phyloP scores from a whole-genome alignment of 2,329 filamentous ascomycete genomes.

The Ceratocystis alfenasii region DNA sequence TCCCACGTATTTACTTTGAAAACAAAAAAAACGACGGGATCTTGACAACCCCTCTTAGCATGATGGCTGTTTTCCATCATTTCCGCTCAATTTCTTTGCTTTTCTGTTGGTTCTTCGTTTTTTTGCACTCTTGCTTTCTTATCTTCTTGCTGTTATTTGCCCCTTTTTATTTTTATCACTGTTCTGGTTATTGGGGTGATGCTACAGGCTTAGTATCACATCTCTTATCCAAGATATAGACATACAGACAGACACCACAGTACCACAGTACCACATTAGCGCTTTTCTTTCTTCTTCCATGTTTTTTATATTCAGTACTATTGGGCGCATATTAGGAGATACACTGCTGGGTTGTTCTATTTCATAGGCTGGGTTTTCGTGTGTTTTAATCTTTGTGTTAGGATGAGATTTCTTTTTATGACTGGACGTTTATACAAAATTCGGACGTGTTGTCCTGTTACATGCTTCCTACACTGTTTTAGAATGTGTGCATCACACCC shows the following conservation, averaged over 20 bases:
- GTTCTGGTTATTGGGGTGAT: not conserved
- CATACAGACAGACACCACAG: conserved; percentile 2
- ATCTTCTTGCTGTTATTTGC: not conserved
- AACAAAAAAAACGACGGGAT: not conserved
- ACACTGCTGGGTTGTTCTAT: not conserved
- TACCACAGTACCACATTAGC: conserved; percentile 4
- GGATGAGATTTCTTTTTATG: not conserved
- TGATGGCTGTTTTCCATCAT: not conserved
- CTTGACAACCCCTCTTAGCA: not conserved
- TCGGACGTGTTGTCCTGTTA: not conserved
- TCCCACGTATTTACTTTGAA: not conserved
- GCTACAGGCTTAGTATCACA: conserved; percentile 4
- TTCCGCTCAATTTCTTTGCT: not conserved
- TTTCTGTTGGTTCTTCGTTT: not conserved
- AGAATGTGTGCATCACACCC: not conserved
- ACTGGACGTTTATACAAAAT: not conserved
- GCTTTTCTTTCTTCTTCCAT: not conserved
- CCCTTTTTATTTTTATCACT: not conserved
- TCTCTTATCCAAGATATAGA: conserved; percentile 1
- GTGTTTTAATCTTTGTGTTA: not conserved
- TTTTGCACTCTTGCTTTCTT: not conserved
- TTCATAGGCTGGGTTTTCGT: not conserved
- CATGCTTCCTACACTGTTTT: not conserved
- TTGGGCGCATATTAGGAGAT: not conserved
- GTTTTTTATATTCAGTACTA: not conserved